A percentile compares a stretch with the other conserved stretches of the same genome.
Evolutionary conservation across 106 monocot genomes (phyloP).

Genomic region (Allium sativum): DNA sequence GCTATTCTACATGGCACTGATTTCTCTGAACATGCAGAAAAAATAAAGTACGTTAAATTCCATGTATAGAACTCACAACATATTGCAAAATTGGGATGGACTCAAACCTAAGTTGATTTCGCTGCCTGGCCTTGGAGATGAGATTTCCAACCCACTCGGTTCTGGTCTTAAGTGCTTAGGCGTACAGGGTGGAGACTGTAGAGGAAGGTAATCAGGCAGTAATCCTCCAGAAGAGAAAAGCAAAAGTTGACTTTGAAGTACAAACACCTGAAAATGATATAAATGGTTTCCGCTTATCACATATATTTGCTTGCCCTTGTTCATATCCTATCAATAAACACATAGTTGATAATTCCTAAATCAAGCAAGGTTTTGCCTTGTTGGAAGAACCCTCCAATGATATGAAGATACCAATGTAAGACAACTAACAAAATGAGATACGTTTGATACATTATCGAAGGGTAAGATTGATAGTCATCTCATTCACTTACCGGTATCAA

Average conservation of each 20-base stretch:
- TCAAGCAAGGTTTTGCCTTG: too few species aligned
- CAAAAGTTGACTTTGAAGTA: slow-evolving; percentile 80
- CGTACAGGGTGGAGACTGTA: slow-evolving; percentile 34
- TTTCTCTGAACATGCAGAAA: slow-evolving; percentile 35
- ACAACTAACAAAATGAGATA: too few species aligned
- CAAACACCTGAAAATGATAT: slow-evolving; percentile 54
- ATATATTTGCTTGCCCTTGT: too few species aligned
- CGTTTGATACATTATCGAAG: too few species aligned
- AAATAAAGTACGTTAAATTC: background rate
- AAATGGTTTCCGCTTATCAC: background rate
- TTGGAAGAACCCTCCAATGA: too few species aligned
- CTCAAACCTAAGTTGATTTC: slow-evolving; percentile 70
- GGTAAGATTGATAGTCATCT: too few species aligned
- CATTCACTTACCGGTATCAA: too few species aligned
- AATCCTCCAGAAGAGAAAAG: slow-evolving; percentile 49
- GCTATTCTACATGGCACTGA: slow-evolving; percentile 91
- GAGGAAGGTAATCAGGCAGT: slow-evolving; percentile 55
- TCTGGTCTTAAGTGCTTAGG: slow-evolving; percentile 25
- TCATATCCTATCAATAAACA: too few species aligned
- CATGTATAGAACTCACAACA: background rate
- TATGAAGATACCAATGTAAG: too few species aligned
- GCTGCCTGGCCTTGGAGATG: slow-evolving; percentile 70
- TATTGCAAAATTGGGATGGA: too few species aligned
- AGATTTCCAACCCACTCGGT: slow-evolving; percentile 36
- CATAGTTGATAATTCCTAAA: too few species aligned